Evolutionary conservation across 2,329 filamentous ascomycete species (phyloP), one percentile per base, ranked within the genome.

Genomic region (Aureobasidium leucospermi): DNA sequence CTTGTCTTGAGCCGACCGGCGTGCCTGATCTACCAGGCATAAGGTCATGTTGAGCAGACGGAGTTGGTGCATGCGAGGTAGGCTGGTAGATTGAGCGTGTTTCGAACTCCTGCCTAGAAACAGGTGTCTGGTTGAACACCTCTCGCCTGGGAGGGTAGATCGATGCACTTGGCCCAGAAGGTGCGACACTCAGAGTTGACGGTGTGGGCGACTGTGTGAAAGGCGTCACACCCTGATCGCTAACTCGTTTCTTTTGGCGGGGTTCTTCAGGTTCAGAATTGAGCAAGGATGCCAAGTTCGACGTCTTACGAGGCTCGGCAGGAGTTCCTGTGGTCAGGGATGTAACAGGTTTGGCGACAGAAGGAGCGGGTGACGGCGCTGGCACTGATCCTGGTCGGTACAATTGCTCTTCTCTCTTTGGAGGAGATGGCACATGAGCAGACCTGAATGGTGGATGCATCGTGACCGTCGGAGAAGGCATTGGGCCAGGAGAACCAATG

Each of bases 291-390:
- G 69, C 62, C 53, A 74, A 42, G 58, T 73, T 74, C 6, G 71
- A 73, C 13, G 70, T 68, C 64, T 73, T 74, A 3, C 71, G 71
- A 10, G 70, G 67, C 51, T 71, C 70, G 15, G 67, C 64, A 31
- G 67, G 63, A 15, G 67, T 65, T 19, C 61, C 56, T 32, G 64
- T 34, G 32, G 60, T 58, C n/a, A 48, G 41, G 43, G 59, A 46
- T 16, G 60, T 58, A 15, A 59, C 63, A 16, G 61, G 58, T 34
- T 62, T 51, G 23, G 62, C 62, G n/a, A 61, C 53, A 13, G 63
- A 64, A n/a, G 65, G 60, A 11, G 64, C 62, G n/a, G 66, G 62
- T 6, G 58, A 59, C 11, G 63, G 62, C 29, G 60, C 61, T 9
- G 64, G 62, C n/a, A 66, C 66, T 5, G 68, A 68, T 31, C 64